Conservation (phyloP, 2,329 filamentous ascomycete species). For the Alternaria arborescens region DNA sequence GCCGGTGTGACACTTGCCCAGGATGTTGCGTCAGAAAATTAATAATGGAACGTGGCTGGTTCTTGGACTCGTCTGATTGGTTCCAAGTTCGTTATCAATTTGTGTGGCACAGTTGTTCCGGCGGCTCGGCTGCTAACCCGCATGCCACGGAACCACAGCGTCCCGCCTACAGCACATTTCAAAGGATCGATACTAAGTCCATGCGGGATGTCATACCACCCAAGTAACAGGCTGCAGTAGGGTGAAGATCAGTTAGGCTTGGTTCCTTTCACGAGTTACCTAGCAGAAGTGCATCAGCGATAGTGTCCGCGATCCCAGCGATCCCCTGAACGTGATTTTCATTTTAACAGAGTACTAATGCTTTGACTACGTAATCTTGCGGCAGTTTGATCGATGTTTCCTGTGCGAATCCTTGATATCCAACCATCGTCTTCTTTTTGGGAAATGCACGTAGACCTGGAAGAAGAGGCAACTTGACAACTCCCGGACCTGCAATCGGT, state of each 20-base stretch:
- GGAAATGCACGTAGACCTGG: neutral
- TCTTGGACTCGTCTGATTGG: neutral
- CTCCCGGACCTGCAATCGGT: neutral
- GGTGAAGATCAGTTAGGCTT: neutral
- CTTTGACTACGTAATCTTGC: neutral
- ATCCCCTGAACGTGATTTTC: neutral
- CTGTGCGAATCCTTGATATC: neutral
- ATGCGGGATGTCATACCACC: neutral
- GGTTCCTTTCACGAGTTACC: neutral
- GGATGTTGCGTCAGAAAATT: neutral
- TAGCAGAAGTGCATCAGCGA: neutral
- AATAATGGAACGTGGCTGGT: neutral
- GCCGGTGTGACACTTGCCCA: neutral
- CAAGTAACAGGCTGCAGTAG: neutral
- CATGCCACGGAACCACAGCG: neutral
- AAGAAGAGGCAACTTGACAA: conserved; percentile 1
- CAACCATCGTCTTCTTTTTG: conserved; percentile 2
- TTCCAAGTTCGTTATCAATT: too few relatives aligned
- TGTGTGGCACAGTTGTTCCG: neutral
- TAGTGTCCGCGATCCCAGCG: neutral
- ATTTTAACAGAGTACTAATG: neutral
- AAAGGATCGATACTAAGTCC: neutral
- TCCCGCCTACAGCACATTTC: neutral
- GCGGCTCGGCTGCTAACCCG: neutral
- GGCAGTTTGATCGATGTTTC: neutral